Evolutionary conservation across 2,329 filamentous ascomycete species (phyloP).

Genomic region (Aspergillus candidus): DNA sequence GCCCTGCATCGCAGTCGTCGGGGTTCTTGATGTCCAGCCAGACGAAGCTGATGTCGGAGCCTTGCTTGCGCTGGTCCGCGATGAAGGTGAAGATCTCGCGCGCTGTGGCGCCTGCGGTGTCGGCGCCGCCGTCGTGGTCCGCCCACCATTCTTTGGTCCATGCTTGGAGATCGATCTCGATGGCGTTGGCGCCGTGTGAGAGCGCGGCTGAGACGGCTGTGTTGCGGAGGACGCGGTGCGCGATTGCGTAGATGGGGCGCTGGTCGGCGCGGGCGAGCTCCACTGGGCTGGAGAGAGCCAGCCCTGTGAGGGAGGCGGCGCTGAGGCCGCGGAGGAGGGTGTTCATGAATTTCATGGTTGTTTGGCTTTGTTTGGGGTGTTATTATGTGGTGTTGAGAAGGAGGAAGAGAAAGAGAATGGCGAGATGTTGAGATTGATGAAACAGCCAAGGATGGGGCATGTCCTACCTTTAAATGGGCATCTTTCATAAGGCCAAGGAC

Average conservation of each 20-base stretch:
- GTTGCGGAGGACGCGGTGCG: constrained; percentile 32
- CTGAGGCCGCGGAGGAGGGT: too few relatives aligned
- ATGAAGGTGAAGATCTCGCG: constrained; percentile 10
- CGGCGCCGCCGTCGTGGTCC: constrained; percentile 10
- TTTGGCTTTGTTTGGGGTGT: too few relatives aligned
- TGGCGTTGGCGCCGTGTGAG: constrained; percentile 15
- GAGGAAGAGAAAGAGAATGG: too few relatives aligned
- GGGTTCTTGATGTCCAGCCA: constrained; percentile 21
- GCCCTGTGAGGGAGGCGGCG: too few relatives aligned
- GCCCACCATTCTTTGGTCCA: constrained; percentile 14
- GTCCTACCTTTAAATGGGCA: too few relatives aligned
- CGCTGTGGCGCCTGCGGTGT: constrained; percentile 3
- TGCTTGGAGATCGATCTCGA: constrained; percentile 16
- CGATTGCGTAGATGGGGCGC: constrained; percentile 26
- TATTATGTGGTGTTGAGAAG: too few relatives aligned
- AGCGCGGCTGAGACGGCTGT: constrained; percentile 10
- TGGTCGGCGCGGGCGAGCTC: background rate
- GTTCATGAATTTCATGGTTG: too few relatives aligned
- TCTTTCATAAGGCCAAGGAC: too few relatives aligned
- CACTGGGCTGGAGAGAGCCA: too few relatives aligned
- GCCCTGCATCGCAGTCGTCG: constrained; percentile 6
- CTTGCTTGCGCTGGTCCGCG: constrained; percentile 5
- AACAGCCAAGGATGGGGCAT: too few relatives aligned
- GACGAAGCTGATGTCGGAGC: constrained; percentile 12
- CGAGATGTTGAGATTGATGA: too few relatives aligned